Base-by-base conservation (phyloP, 805 yeast genomes). In the Candida insectalens region DNA sequence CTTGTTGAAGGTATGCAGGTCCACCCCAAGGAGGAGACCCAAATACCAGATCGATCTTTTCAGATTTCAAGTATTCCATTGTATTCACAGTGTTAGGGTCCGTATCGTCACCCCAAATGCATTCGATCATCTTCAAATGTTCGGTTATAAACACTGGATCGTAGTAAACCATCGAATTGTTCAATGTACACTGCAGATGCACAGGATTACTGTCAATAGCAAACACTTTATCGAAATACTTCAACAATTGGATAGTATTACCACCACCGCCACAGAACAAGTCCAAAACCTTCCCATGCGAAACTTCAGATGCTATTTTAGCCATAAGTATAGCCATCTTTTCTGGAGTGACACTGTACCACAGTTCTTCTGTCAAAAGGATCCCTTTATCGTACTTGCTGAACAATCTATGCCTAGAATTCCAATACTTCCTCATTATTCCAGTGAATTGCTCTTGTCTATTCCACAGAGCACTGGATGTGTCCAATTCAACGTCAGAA, bases 281-380 rank as follows among this genome's bases (percentile, higher is more conserved):
- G 48, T 85, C 95, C n/a, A 80, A 51, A 2, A 38, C 37, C 48
- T 84, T 84, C 0, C 95, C 95, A 1, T 94, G 95, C 1, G 87
- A 95, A 0, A 95, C 95, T 42, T 89, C 77, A 45, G 83, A 83
- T 2, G 82, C 66, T 47, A 85, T 64, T 35, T 67, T 63, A 0
- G 87, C 80, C 0, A 69, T 55, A 44, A 73, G 74, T 5, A 59
- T 55, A 1, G 95, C 92, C 1, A 83, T 59, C 2, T 53, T 46
- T 47, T 88, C 96, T 0, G 95, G 88, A 0, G 97, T 88, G 4
- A 85, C 95, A 36, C 89, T 78, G 53, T 66, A 88, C 92, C 95
- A 83, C 33, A 85, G 63, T 49, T 80, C 92, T 12, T 70, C 61
- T 1, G 81, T 79, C 60, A 88, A 62, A 34, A 64, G 63, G 2